Conservation (phyloP, 2,329 filamentous ascomycete species). For the Mollisiaceae sp. region DNA sequence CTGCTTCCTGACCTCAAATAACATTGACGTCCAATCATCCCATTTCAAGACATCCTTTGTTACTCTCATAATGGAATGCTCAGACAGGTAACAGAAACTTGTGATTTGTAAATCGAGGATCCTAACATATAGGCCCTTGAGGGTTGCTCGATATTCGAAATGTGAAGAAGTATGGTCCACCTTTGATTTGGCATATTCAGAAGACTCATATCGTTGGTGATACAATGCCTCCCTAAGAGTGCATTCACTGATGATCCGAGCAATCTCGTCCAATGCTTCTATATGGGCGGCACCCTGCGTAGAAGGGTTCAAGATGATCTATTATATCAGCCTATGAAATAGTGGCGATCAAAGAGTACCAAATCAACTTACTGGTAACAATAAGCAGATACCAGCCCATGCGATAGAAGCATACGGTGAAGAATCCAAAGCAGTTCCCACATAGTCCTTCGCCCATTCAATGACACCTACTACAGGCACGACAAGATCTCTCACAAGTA, state of each 20-base stretch:
- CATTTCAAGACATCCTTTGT: conserved; percentile 14
- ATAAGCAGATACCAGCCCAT: conserved; percentile 28
- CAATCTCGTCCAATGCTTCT: conserved; percentile 23
- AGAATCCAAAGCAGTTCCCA: conserved; percentile 18
- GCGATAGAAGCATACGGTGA: conserved; percentile 29
- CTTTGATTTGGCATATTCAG: not conserved
- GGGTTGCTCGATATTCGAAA: conserved; percentile 16
- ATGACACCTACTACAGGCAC: conserved; percentile 27
- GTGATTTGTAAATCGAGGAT: conserved; percentile 25
- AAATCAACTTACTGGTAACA: conserved; percentile 19
- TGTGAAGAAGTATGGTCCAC: not conserved
- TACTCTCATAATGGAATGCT: conserved; percentile 4
- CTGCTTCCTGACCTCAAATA: conserved; percentile 14
- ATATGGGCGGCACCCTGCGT: conserved; percentile 22
- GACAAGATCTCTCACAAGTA: conserved; percentile 24
- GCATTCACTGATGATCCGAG: conserved; percentile 20
- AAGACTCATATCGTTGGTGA: conserved; percentile 16
- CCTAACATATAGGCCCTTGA: conserved; percentile 21
- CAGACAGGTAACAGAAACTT: conserved; percentile 17
- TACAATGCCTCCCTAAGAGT: conserved; percentile 28
- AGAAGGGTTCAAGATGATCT: conserved; percentile 27
- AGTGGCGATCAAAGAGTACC: too few species aligned
- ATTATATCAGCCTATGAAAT: too few species aligned
- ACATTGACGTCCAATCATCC: conserved; percentile 23
- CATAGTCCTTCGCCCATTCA: conserved; percentile 26